Percentiles rank a stretch among this genome's conserved stretches.
These are phyloP conservation scores for Epichloe coenophiala DNA, from an alignment of 2,329 filamentous ascomycete species.

Conservation along the genomic window DNA sequence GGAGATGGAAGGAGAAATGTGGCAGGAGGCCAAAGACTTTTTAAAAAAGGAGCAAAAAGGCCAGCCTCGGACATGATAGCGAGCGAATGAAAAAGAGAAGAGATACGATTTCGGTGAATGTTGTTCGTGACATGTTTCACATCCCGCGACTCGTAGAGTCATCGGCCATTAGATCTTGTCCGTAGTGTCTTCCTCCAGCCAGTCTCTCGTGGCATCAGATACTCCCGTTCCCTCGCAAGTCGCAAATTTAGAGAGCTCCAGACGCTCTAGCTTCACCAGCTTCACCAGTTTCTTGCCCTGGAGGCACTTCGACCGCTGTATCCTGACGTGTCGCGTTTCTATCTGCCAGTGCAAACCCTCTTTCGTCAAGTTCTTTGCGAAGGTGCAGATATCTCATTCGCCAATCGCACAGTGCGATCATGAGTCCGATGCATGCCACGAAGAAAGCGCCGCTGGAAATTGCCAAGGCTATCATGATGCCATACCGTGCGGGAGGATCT, in stretches of 20 bases:
- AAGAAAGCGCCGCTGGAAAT: conserved; percentile 7
- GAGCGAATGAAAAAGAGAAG: not conserved
- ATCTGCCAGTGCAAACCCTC: not conserved
- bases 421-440: conserved; percentile 6
- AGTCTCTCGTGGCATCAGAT: not conserved
- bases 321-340: conserved; percentile 1
- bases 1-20: conserved; percentile 73
- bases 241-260: conserved; percentile 1
- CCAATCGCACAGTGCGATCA: conserved; percentile 6
- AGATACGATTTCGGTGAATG: not conserved
- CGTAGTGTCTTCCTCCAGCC: not conserved
- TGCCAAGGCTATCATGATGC: conserved; percentile 6
- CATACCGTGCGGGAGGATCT: conserved; percentile 2
- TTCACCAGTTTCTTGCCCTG: not conserved
- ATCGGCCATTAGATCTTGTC: not conserved
- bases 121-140: too few relatives aligned
- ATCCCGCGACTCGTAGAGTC: not conserved
- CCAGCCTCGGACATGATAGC: not conserved
- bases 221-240: not conserved
- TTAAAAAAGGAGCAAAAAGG: conserved; percentile 18
- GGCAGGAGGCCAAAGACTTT: conserved; percentile 33
- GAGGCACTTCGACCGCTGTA: not conserved
- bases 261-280: conserved; percentile 1
- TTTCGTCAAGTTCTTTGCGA: conserved; percentile 4
- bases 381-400: conserved; percentile 6